phyloP scores from a whole-genome alignment of 768 basidiomycete species.

The Dioszegia crocea region DNA sequence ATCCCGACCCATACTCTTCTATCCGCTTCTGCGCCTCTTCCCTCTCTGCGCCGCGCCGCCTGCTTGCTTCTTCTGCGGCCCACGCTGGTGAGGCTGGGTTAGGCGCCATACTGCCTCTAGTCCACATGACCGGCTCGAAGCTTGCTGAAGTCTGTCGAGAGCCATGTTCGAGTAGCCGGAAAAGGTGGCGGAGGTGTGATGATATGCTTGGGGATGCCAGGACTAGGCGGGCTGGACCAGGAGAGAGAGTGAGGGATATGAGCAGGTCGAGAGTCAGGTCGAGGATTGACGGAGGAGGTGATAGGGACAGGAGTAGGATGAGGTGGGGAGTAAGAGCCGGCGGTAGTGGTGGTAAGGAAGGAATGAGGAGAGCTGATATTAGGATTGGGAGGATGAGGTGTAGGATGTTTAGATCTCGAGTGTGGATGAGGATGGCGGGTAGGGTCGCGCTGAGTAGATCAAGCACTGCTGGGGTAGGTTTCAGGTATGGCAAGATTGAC shows the following conservation, averaged over 20 bases:
- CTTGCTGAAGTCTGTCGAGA: background rate
- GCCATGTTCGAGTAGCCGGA: conserved; percentile 23
- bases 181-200: conserved; percentile 24
- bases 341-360: conserved; percentile 17
- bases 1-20: conserved; percentile 20
- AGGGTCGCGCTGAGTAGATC: conserved; percentile 13
- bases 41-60: conserved; percentile 22
- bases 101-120: conserved; percentile 6
- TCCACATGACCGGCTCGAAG: conserved; percentile 8
- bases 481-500: conserved; percentile 30
- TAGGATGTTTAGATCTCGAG: conserved; percentile 37
- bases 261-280: conserved; percentile 65
- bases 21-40: conserved; percentile 26
- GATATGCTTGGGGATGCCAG: conserved; percentile 33
- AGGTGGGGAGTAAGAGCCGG: conserved; percentile 33
- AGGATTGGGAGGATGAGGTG: conserved; percentile 38
- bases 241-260: conserved; percentile 62
- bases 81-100: conserved; percentile 29
- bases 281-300: conserved; percentile 56
- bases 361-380: conserved; percentile 25
- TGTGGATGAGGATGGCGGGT: conserved; percentile 31
- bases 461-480: conserved; percentile 1
- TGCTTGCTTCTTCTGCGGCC: conserved; percentile 20
- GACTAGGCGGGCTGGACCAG: conserved; percentile 62
- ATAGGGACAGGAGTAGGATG: conserved; percentile 31